phyloP scores from a whole-genome alignment of 164 flowering plant species.

The Vitis amurensis region DNA sequence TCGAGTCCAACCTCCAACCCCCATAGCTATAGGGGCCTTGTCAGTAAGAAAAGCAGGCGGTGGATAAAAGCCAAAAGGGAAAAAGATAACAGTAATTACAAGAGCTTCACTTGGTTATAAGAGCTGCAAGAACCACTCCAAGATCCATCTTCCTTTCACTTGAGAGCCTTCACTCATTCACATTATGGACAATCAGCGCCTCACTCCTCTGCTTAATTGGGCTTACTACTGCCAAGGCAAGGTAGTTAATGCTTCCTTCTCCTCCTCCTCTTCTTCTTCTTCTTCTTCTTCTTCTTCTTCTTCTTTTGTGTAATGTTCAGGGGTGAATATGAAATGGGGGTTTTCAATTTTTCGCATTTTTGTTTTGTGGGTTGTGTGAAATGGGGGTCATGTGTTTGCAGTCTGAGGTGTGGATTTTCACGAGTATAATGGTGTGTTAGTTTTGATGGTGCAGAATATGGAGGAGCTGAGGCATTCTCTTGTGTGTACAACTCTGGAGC shows the following conservation, averaged over 20 bases:
- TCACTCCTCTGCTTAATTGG: conserved; percentile 45
- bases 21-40: too few species aligned
- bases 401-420: conserved; percentile 1
- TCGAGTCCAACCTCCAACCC: neutral
- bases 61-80: too few species aligned
- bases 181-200: conserved; percentile 50
- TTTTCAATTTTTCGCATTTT: neutral
- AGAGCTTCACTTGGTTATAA: conserved; percentile 16
- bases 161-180: conserved; percentile 4
- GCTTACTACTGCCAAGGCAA: conserved; percentile 67
- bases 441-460: conserved; percentile 41
- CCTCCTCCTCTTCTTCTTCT: neutral
- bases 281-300: neutral
- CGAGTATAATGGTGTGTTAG: neutral
- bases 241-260: conserved; percentile 34
- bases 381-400: conserved; percentile 11
- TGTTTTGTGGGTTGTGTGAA: neutral
- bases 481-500: conserved; percentile 61
- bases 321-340: neutral
- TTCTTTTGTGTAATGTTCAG: conserved; percentile 2
- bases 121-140: conserved; percentile 14
- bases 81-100: conserved; percentile 10
- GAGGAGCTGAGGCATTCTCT: conserved; percentile 74
- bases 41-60: too few species aligned
- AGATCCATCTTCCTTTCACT: conserved; percentile 14